phyloP scores from a whole-genome alignment of 345 rosid species.

The Melaleuca quinquenervia region DNA sequence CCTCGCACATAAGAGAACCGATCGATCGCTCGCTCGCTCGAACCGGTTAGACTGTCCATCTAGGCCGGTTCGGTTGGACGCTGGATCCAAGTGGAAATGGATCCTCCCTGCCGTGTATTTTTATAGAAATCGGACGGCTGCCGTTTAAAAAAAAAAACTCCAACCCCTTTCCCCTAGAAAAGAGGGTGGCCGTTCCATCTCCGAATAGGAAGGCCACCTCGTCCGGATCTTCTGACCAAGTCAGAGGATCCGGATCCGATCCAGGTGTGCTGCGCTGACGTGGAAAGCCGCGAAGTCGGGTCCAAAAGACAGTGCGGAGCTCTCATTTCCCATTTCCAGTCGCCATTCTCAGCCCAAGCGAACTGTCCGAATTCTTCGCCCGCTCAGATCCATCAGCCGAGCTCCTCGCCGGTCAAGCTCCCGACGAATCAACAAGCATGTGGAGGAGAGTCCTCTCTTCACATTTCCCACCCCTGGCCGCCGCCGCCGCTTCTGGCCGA shows the following conservation, averaged over 20 bases:
- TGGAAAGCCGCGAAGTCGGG: neutral
- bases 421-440: constrained; percentile 23
- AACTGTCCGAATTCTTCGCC: neutral
- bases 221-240: no score
- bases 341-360: neutral
- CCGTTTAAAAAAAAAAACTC: no score
- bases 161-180: no score
- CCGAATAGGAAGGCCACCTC: no score
- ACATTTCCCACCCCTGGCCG: constrained; percentile 64
- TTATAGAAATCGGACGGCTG: no score
- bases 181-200: no score
- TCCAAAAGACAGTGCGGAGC: neutral
- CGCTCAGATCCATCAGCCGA: neutral
- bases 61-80: neutral
- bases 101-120: no score
- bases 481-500: constrained; percentile 20
- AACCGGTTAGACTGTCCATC: neutral
- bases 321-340: neutral
- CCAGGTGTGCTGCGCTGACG: neutral
- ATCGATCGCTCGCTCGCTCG: neutral
- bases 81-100: neutral
- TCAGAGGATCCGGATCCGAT: no score
- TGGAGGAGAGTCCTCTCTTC: constrained; percentile 69
- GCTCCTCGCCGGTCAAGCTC: neutral
- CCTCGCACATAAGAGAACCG: neutral